Conservation (phyloP, 768 basidiomycete species). For the Russula earlei region DNA sequence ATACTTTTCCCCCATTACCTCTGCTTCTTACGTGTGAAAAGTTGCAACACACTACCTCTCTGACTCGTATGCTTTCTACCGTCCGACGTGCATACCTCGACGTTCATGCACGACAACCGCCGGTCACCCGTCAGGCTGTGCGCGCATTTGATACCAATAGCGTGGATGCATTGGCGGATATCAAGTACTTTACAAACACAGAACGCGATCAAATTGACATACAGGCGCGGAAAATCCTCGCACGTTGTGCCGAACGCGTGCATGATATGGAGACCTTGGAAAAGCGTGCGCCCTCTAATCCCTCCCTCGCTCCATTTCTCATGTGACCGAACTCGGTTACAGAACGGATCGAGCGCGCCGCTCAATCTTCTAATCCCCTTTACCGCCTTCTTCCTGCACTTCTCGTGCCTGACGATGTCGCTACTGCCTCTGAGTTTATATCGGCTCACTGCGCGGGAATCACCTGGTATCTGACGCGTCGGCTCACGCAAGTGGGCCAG, state of each 20-base stretch:
- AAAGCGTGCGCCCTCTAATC: conserved; percentile 52
- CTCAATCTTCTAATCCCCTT: conserved; percentile 55
- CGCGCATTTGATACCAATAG: conserved; percentile 45
- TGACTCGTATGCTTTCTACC: conserved; percentile 60
- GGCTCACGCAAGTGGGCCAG: conserved; percentile 72
- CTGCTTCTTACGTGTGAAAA: conserved; percentile 24
- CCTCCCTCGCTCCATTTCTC: conserved; percentile 11
- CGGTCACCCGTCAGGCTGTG: conserved; percentile 40
- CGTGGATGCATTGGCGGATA: conserved; percentile 47
- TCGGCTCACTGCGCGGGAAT: conserved; percentile 92
- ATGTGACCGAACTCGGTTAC: conserved; percentile 16
- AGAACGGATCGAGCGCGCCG: conserved; percentile 62
- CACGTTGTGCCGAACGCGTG: conserved; percentile 78
- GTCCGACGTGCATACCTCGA: conserved; percentile 86
- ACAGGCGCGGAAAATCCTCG: conserved; percentile 77
- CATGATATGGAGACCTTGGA: conserved; percentile 83
- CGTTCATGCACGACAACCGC: conserved; percentile 50
- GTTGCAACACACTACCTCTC: conserved; percentile 64
- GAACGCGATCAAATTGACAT: conserved; percentile 96
- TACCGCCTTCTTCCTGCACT: conserved; percentile 64
- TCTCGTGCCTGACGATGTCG: conserved; percentile 43
- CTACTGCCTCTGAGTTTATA: conserved; percentile 56
- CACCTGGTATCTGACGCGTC: conserved; percentile 81
- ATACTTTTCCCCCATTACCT: conserved; percentile 19
- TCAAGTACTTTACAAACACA: conserved; percentile 72